phyloP scores from a whole-genome alignment of 2,329 filamentous ascomycete genomes.

The Cryphonectria carpinicola region DNA sequence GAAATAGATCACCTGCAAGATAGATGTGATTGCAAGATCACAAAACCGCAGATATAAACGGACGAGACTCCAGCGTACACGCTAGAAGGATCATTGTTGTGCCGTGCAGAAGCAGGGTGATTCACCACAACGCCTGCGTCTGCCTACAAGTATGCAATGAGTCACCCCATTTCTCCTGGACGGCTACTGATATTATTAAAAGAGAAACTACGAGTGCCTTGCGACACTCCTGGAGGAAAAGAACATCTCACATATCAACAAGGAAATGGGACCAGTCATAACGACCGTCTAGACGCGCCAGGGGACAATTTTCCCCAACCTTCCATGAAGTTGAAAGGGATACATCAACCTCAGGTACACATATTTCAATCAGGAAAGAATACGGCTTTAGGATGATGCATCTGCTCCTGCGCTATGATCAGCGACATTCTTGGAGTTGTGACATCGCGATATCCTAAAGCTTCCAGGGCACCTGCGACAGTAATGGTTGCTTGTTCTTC shows the following conservation, averaged over 20 bases:
- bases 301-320: not conserved
- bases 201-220: not conserved
- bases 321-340: not conserved
- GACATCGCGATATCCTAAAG: not conserved
- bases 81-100: not conserved
- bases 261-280: not conserved
- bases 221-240: too few relatives aligned
- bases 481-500: not conserved
- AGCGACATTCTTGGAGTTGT: not conserved
- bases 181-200: not conserved
- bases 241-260: not conserved
- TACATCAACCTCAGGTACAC: too few relatives aligned
- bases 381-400: not conserved
- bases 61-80: not conserved
- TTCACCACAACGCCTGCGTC: not conserved
- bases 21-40: not conserved
- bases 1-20: not conserved
- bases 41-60: not conserved
- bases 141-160: not conserved
- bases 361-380: not conserved
- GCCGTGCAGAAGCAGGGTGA: not conserved
- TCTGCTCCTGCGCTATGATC: not conserved
- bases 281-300: not conserved
- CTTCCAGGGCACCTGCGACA: not conserved
- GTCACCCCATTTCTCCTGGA: not conserved